phyloP scores from a whole-genome alignment of 768 basidiomycete species.

The Leccinum sublutescens region DNA sequence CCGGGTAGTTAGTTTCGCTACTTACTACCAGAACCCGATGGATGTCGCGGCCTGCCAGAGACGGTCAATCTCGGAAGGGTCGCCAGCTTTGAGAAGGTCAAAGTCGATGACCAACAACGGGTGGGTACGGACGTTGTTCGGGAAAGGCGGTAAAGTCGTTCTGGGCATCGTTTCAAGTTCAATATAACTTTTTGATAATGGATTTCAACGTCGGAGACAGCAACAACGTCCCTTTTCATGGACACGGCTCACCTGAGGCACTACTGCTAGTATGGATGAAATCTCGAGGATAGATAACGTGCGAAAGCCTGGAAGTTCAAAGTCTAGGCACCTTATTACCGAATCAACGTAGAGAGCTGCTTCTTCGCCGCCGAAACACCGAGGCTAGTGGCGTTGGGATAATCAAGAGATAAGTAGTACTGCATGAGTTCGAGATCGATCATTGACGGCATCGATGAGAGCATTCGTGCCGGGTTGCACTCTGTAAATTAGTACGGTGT shows the following conservation, averaged over 20 bases:
- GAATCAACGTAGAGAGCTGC: too few relatives aligned
- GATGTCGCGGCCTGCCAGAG: neutral
- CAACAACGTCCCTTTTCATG: neutral
- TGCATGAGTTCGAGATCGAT: too few relatives aligned
- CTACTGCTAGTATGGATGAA: too few relatives aligned
- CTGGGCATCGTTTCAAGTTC: neutral
- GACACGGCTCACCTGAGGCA: neutral
- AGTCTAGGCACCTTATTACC: too few relatives aligned
- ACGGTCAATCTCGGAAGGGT: neutral
- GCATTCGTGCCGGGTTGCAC: too few relatives aligned
- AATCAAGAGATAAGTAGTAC: too few relatives aligned
- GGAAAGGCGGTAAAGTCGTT: neutral
- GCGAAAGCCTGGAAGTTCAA: neutral
- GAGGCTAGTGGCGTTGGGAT: too few relatives aligned
- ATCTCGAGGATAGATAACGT: neutral
- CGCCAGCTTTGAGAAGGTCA: neutral
- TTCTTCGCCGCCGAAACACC: too few relatives aligned
- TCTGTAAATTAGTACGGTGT: too few relatives aligned
- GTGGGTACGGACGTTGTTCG: neutral
- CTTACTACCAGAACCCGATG: neutral
- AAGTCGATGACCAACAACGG: neutral
- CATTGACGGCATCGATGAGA: too few relatives aligned
- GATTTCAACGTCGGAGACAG: neutral
- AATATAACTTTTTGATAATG: neutral
- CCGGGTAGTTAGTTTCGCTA: neutral